Base-by-base conservation (phyloP, 768 basidiomycete species). In the Pulveroboletus ravenelii region DNA sequence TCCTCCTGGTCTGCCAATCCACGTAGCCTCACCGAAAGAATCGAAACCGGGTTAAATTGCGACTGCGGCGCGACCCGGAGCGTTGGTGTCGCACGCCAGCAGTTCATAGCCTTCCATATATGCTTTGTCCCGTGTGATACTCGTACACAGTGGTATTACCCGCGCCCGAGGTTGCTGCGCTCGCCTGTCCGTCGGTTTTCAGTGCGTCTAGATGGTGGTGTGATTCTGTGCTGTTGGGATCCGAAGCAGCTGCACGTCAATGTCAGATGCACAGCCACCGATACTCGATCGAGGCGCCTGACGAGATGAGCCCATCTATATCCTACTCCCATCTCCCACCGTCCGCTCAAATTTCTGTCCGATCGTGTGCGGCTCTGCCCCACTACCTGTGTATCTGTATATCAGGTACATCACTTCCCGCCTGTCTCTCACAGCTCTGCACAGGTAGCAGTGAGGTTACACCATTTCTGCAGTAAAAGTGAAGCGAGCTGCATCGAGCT, bases 201-300 rank as follows among this genome's bases (percentile, higher is more conserved):
- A 23, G 20, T 23, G 20, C 4, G 20, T 23, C 20, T 23, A 23
- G 20, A n/a, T 23, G 20, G 20, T n/a, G 20, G 20, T 23, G 20
- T 23, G 20, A 23, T 4, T n/a, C n/a, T n/a, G n/a, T 23, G 20
- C 4, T 4, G 20, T 23, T 23, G 20, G 20, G 20, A 23, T 23
- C 20, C 20, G 20, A 23, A 23, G 2, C 20, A 23, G 20, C 20
- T 4, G 20, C 20, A 23, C 4, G 20, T 23, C 20, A 4, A 10
- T 30, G 29, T 30, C 30, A 43, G 20, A 10, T 23, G 15, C 45
- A 59, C 56, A 59, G 67, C 65, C 65, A 65, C 61, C 30, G 45
- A 34, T 31, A 34, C 57, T 45, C 36, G 42, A 56, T 49, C 45
- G 41, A 34, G 51, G 36, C 32, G 45, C 27, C 55, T 48, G 34